Evolutionary conservation across 768 basidiomycete genomes (phyloP).

Genomic region (Suillus subluteus): DNA sequence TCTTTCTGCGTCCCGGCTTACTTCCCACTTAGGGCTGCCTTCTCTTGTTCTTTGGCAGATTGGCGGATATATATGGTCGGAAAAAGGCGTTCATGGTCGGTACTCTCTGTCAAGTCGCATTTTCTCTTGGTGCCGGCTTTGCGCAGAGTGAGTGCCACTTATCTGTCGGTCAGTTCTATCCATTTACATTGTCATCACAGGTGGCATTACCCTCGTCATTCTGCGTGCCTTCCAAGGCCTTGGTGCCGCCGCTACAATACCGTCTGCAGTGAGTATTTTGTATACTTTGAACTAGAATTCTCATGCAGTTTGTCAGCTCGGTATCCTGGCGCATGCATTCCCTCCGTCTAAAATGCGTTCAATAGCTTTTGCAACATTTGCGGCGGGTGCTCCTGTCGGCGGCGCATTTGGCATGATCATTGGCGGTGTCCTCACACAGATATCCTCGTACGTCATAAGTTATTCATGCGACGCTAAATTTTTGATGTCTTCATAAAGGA

Average conservation of each 20-base stretch:
- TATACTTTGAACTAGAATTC: conserved; percentile 2
- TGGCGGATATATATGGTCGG: conserved; percentile 80
- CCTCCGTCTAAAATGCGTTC: conserved; percentile 69
- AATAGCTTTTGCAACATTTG: conserved; percentile 80
- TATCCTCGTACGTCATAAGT: conserved; percentile 35
- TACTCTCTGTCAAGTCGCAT: conserved; percentile 52
- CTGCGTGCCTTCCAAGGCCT: conserved; percentile 80
- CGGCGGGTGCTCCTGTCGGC: conserved; percentile 85
- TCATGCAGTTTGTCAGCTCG: conserved; percentile 48
- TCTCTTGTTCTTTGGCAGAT: conserved; percentile 73
- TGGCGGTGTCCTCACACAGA: conserved; percentile 74
- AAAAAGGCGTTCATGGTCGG: conserved; percentile 70
- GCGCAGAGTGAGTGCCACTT: conserved; percentile 43
- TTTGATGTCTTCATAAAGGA: conserved; percentile 18
- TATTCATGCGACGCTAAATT: not conserved
- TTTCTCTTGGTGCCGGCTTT: conserved; percentile 69
- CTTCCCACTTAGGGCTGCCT: conserved; percentile 63
- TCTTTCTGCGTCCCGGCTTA: not conserved
- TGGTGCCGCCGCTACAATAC: conserved; percentile 78
- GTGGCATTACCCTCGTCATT: conserved; percentile 62
- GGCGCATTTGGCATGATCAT: conserved; percentile 69
- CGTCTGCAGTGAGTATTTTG: conserved; percentile 56
- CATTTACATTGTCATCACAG: conserved; percentile 33
- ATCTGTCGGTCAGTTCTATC: not conserved
- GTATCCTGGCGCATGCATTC: conserved; percentile 82